Percentiles rank a stretch among this genome's conserved stretches.
These are phyloP conservation scores for Camellia oleifera DNA, from an alignment of 179 eudicot genomes.

Conservation along the genomic window DNA sequence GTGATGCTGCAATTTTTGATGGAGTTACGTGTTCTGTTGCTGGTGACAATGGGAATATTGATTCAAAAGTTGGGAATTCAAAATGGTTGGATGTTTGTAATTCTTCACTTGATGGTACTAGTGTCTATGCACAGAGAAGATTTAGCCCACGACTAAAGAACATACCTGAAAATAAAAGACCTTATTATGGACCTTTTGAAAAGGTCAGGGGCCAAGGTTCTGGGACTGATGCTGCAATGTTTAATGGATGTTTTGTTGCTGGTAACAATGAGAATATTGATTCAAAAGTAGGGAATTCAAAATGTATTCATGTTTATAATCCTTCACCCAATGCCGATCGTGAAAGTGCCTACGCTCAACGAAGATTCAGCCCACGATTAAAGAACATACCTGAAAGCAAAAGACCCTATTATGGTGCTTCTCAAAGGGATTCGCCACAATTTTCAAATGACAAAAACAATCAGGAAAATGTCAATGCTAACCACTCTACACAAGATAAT, in stretches of 20 bases:
- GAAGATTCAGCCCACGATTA: conserved; percentile 15
- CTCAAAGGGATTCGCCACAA: neutral
- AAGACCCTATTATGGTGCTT: neutral
- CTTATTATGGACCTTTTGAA: neutral
- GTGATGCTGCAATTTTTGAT: neutral
- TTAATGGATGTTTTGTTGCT: too few relatives aligned
- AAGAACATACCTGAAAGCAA: neutral
- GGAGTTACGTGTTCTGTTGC: neutral
- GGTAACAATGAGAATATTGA: too few relatives aligned
- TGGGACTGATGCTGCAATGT: too few relatives aligned
- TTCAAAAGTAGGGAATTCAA: too few relatives aligned
- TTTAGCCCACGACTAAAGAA: neutral
- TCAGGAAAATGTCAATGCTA: too few relatives aligned
- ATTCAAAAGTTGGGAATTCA: neutral
- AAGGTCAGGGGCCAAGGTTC: neutral
- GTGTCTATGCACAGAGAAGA: neutral
- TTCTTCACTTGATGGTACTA: neutral
- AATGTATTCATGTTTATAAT: too few relatives aligned
- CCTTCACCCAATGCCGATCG: too few relatives aligned
- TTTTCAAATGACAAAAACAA: neutral
- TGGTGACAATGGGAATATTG: neutral
- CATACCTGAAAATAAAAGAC: neutral
- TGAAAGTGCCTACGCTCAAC: neutral
- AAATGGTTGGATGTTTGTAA: conserved; percentile 3
- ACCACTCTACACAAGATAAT: too few relatives aligned